Conservation (phyloP, 768 basidiomycete genomes). For the Tricholoma bakamatsutake region DNA sequence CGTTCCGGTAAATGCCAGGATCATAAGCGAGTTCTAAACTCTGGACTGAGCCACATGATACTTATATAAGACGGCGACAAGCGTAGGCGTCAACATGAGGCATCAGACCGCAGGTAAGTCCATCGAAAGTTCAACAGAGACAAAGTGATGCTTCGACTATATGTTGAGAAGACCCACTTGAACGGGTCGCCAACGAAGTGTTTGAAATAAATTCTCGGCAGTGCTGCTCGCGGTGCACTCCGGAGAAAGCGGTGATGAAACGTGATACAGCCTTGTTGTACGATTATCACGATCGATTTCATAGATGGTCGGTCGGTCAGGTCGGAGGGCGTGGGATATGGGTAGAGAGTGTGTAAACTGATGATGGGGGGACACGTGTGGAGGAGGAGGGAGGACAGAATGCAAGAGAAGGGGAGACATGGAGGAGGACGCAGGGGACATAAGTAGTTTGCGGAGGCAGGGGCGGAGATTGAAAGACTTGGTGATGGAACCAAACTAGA, state of each 20-base stretch:
- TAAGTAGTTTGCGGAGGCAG: not conserved
- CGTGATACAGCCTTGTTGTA: not conserved
- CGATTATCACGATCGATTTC: conserved; percentile 14
- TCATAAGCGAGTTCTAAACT: too few species aligned
- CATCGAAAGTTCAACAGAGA: not conserved
- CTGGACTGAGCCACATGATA: too few species aligned
- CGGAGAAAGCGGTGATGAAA: not conserved
- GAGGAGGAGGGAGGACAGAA: not conserved
- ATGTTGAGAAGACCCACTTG: not conserved
- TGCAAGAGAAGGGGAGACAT: not conserved
- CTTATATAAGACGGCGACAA: not conserved
- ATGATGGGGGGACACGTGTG: too few species aligned
- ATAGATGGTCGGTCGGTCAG: too few species aligned
- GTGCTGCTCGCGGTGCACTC: not conserved
- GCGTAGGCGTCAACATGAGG: conserved; percentile 10
- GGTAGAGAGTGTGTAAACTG: too few species aligned
- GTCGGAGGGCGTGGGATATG: too few species aligned
- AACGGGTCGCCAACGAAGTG: not conserved
- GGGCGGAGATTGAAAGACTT: conserved; percentile 26
- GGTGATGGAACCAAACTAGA: conserved; percentile 13
- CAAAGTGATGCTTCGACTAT: not conserved
- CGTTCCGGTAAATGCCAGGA: not conserved
- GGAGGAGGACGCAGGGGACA: too few species aligned
- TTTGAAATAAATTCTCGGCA: not conserved
- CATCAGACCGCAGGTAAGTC: not conserved